phyloP scores from a whole-genome alignment of 306 rosid species.

The Nissolia schottii region DNA sequence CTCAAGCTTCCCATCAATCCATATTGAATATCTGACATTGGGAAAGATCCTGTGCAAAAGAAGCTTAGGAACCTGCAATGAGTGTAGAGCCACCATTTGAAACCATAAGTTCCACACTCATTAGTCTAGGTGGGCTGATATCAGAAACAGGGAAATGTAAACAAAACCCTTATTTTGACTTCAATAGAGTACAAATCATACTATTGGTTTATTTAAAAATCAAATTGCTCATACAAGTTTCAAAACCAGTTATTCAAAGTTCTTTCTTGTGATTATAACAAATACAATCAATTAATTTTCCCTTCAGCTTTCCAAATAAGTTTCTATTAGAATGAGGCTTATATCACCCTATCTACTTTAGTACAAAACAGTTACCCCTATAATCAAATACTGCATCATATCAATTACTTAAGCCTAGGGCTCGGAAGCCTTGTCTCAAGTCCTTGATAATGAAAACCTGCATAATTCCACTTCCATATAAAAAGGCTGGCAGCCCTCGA shows the following conservation, averaged over 20 bases:
- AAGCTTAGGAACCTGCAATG: conserved; percentile 89
- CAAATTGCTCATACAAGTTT: neutral
- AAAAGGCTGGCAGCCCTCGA: neutral
- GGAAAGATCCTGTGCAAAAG: conserved; percentile 95
- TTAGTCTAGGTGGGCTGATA: neutral
- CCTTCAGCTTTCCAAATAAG: neutral
- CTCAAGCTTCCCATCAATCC: conserved; percentile 97
- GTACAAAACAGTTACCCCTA: neutral
- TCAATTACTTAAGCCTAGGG: neutral
- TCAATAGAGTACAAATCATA: neutral
- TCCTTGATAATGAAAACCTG: neutral
- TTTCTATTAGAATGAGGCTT: neutral
- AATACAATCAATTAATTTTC: neutral
- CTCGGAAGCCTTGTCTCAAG: neutral
- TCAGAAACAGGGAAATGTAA: neutral
- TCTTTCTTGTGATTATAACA: neutral
- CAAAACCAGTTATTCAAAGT: neutral
- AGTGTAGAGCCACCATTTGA: conserved; percentile 11
- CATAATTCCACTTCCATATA: neutral
- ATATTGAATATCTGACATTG: conserved; percentile 74
- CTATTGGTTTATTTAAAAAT: neutral
- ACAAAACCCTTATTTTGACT: neutral
- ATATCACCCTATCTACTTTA: neutral
- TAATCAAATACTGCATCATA: neutral
- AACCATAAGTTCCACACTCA: conserved; percentile 2